These are phyloP conservation scores for Chlorella sp. DNA, from an alignment of 139 green algal genomes.

Conservation along the genomic window DNA sequence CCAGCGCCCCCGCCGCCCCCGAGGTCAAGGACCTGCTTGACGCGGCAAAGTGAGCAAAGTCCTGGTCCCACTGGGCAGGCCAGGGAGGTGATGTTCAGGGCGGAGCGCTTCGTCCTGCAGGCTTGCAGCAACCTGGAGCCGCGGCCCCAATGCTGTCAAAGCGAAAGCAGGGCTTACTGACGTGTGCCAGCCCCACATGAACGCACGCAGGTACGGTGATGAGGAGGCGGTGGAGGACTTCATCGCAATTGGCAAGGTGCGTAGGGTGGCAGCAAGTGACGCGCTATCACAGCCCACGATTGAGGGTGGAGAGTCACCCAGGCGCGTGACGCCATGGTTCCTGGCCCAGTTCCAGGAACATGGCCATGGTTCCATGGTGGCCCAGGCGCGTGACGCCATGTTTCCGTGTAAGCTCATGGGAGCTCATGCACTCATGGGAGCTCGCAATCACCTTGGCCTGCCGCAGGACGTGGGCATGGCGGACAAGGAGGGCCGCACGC, in stretches of 20 bases:
- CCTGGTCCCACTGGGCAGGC: too few relatives aligned
- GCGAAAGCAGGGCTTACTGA: too few relatives aligned
- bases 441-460: too few relatives aligned
- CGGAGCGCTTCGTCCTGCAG: too few relatives aligned
- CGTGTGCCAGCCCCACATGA: too few relatives aligned
- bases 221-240: slow-evolving; percentile 82
- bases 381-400: background rate
- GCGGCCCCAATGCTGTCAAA: too few relatives aligned
- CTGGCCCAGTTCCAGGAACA: too few relatives aligned
- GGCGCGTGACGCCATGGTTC: too few relatives aligned
- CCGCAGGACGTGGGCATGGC: slow-evolving; percentile 45
- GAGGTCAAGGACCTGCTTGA: slow-evolving; percentile 76
- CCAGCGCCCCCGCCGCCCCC: slow-evolving; percentile 6
- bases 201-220: slow-evolving; percentile 71
- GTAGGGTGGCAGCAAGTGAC: background rate
- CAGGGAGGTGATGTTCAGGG: too few relatives aligned
- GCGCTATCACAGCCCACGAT: background rate
- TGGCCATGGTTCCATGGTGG: background rate
- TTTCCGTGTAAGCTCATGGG: background rate
- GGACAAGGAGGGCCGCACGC: slow-evolving; percentile 60
- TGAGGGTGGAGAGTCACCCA: background rate
- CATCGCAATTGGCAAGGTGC: slow-evolving; percentile 77
- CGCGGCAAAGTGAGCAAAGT: slow-evolving; percentile 59
- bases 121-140: too few relatives aligned
- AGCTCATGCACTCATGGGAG: background rate